phyloP scores from a whole-genome alignment of 441 rosid species.

The Isatis lusitanica region DNA sequence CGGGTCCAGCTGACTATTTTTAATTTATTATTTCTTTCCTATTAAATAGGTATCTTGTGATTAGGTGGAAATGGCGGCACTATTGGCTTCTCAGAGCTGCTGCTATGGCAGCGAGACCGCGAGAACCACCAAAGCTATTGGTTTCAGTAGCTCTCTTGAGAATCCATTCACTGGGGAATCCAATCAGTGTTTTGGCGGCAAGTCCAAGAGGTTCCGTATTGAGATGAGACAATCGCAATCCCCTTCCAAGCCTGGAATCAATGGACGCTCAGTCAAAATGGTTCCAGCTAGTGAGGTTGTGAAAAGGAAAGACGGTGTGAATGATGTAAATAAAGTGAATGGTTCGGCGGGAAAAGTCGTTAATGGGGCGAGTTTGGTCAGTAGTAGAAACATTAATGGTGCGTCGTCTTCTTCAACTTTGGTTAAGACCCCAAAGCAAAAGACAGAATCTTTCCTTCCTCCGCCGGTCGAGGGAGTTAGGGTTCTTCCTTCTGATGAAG shows the following conservation, averaged over 20 bases:
- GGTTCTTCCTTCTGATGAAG: conserved; percentile 87
- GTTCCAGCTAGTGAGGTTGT: conserved; percentile 73
- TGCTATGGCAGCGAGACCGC: conserved; percentile 47
- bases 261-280: conserved; percentile 72
- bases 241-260: conserved; percentile 52
- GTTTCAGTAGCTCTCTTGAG: conserved; percentile 62
- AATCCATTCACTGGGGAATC: conserved; percentile 32
- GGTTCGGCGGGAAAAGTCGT: conserved; percentile 51
- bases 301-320: conserved; percentile 45
- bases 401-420: conserved; percentile 41
- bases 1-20: neutral
- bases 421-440: conserved; percentile 47
- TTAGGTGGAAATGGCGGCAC: conserved; percentile 61
- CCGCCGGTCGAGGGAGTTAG: conserved; percentile 68
- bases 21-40: neutral
- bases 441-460: conserved; percentile 43
- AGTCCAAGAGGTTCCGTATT: conserved; percentile 45
- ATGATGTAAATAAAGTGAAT: conserved; percentile 51
- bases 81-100: conserved; percentile 78
- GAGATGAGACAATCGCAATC: conserved; percentile 60
- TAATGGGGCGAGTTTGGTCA: conserved; percentile 61
- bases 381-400: conserved; percentile 39
- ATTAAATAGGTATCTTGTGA: neutral
- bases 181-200: conserved; percentile 18
- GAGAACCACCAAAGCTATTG: conserved; percentile 46